A percentile compares a stretch with the other conserved stretches of the same genome.
phyloP scores from a whole-genome alignment of 495 filamentous ascomycete species.

The Tuber calosporum region DNA sequence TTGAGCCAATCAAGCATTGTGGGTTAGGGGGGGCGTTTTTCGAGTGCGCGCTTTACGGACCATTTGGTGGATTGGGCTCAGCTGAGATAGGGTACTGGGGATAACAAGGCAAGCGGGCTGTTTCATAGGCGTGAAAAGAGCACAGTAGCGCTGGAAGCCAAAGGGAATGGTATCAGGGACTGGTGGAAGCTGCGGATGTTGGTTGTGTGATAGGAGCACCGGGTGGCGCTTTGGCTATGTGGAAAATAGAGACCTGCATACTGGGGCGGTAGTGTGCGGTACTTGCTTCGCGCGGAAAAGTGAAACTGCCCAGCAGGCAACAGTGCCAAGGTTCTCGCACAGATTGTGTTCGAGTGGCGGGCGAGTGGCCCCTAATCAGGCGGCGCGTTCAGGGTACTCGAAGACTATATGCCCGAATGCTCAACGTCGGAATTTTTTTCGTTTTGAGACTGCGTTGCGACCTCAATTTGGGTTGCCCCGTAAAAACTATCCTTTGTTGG shows the following conservation, averaged over 20 bases:
- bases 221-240: background rate
- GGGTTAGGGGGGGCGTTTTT: background rate
- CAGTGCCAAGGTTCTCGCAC: background rate
- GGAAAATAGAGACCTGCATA: background rate
- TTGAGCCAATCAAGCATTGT: background rate
- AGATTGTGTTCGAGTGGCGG: background rate
- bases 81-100: too few species aligned
- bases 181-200: background rate
- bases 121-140: background rate
- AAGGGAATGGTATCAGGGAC: background rate
- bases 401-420: background rate
- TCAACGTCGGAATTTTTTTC: background rate
- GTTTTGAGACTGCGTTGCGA: background rate
- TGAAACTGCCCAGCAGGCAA: background rate
- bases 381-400: background rate
- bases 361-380: background rate
- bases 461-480: too few species aligned
- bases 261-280: too few species aligned
- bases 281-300: background rate
- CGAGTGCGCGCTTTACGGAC: background rate
- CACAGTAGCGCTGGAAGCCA: background rate
- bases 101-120: background rate
- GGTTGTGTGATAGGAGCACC: background rate
- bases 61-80: background rate
- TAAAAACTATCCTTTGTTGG: too few species aligned